Percentiles rank a stretch among this genome's conserved stretches.
Evolutionary conservation across 495 filamentous ascomycete genomes (phyloP).

Genomic region (Penicillium fimorum): DNA sequence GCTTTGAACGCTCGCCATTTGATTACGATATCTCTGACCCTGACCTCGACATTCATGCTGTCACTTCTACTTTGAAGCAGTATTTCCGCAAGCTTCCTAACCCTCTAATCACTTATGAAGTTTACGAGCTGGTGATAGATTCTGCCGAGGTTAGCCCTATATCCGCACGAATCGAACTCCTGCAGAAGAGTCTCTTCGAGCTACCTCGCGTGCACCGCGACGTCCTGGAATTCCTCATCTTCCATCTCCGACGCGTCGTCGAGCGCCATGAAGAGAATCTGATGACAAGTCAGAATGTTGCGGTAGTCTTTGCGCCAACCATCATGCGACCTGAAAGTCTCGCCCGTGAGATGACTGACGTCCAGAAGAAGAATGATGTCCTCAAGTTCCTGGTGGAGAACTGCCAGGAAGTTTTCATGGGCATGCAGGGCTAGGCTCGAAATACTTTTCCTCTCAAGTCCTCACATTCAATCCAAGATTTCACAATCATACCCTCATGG

Average conservation of each 20-base stretch:
- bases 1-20: slow-evolving; percentile 72
- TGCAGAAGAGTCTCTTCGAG: slow-evolving; percentile 68
- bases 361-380: slow-evolving; percentile 84
- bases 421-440: slow-evolving; percentile 31
- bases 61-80: slow-evolving; percentile 93
- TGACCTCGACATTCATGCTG: slow-evolving; percentile 91
- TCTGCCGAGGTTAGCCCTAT: slow-evolving; percentile 47
- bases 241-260: slow-evolving; percentile 90
- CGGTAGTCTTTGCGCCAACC: slow-evolving; percentile 97
- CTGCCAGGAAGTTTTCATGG: slow-evolving; percentile 72
- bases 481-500: background rate
- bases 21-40: slow-evolving; percentile 91
- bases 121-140: slow-evolving; percentile 88
- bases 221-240: slow-evolving; percentile 88
- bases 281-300: slow-evolving; percentile 93
- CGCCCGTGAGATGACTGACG: slow-evolving; percentile 93
- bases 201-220: slow-evolving; percentile 81
- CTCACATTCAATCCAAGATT: slow-evolving; percentile 2
- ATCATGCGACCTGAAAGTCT: slow-evolving; percentile 88
- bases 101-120: slow-evolving; percentile 87
- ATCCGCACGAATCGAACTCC: slow-evolving; percentile 56
- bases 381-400: slow-evolving; percentile 90
- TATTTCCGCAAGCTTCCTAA: slow-evolving; percentile 94
- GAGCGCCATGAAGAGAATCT: slow-evolving; percentile 76
- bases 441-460: background rate